A percentile compares a stretch with the other conserved stretches of the same genome.
phyloP scores from a whole-genome alignment of 345 rosid genomes.

The Hypericum perforatum region DNA sequence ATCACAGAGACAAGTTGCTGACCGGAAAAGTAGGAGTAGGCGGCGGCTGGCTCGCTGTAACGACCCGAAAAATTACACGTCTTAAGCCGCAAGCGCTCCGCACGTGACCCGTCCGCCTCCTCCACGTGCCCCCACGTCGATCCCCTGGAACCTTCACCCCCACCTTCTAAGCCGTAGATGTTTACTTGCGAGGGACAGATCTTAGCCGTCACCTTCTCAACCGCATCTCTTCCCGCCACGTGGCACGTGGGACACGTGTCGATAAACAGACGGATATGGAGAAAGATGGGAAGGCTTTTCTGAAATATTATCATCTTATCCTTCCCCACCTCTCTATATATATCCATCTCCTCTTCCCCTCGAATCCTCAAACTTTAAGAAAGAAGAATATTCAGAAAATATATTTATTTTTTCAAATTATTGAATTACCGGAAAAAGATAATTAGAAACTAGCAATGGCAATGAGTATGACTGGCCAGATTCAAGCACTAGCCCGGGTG shows the following conservation, averaged over 20 bases:
- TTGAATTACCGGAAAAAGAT: constrained; percentile 8
- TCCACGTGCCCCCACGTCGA: constrained; percentile 4
- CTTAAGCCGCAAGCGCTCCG: constrained; percentile 6
- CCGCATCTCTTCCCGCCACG: constrained; percentile 18
- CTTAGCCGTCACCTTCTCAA: constrained; percentile 38
- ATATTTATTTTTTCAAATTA: neutral
- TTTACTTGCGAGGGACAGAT: constrained; percentile 21
- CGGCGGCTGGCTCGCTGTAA: no score
- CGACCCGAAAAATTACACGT: neutral
- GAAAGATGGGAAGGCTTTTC: neutral
- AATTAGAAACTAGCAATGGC: constrained; percentile 35
- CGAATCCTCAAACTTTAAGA: neutral
- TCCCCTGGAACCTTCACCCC: constrained; percentile 24
- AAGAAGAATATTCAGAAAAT: neutral
- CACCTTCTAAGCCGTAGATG: constrained; percentile 36
- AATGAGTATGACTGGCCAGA: constrained; percentile 52
- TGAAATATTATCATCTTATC: constrained; percentile 25
- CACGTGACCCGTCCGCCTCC: constrained; percentile 5
- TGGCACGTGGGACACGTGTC: constrained; percentile 17
- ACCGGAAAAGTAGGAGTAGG: no score
- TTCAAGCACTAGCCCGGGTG: constrained; percentile 54
- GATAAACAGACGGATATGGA: neutral
- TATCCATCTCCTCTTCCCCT: neutral
- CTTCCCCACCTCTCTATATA: constrained; percentile 22
- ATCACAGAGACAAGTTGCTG: neutral